Evolutionary conservation across 331 rosid genomes (phyloP).

Genomic region (Saraca asoca): DNA sequence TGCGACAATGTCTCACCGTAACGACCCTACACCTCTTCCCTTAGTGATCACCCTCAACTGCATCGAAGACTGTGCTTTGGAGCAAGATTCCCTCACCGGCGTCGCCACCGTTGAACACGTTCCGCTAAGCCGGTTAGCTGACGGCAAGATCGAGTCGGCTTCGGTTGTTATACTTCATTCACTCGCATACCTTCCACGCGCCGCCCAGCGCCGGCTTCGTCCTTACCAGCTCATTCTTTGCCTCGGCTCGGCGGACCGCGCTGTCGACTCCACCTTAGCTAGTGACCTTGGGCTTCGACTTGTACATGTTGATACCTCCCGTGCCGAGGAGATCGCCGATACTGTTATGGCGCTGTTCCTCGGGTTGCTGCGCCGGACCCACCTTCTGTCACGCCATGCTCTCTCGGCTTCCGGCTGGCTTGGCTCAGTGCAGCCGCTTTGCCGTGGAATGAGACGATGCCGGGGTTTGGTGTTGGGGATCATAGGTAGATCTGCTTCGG

Average conservation of each 20-base stretch:
- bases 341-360: conserved; percentile 94
- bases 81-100: conserved; percentile 76
- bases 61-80: conserved; percentile 83
- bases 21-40: conserved; percentile 64
- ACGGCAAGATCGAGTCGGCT: conserved; percentile 84
- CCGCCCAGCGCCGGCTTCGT: conserved; percentile 98
- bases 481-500: conserved; percentile 94
- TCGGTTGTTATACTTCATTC: conserved; percentile 87
- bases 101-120: conserved; percentile 80
- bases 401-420: conserved; percentile 97
- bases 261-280: conserved; percentile 91
- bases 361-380: conserved; percentile 92
- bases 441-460: conserved; percentile 96
- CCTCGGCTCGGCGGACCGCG: conserved; percentile 88
- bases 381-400: conserved; percentile 85
- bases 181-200: conserved; percentile 92
- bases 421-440: conserved; percentile 92
- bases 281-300: conserved; percentile 87
- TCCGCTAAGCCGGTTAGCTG: conserved; percentile 83
- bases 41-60: conserved; percentile 85
- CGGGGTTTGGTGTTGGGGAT: conserved; percentile 93
- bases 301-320: conserved; percentile 81
- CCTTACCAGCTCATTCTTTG: conserved; percentile 85
- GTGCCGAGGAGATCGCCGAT: conserved; percentile 96
- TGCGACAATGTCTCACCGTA: conserved; percentile 72